Base-by-base conservation (phyloP, 2,329 filamentous ascomycete species). In the Diaporthe citrichinensis region DNA sequence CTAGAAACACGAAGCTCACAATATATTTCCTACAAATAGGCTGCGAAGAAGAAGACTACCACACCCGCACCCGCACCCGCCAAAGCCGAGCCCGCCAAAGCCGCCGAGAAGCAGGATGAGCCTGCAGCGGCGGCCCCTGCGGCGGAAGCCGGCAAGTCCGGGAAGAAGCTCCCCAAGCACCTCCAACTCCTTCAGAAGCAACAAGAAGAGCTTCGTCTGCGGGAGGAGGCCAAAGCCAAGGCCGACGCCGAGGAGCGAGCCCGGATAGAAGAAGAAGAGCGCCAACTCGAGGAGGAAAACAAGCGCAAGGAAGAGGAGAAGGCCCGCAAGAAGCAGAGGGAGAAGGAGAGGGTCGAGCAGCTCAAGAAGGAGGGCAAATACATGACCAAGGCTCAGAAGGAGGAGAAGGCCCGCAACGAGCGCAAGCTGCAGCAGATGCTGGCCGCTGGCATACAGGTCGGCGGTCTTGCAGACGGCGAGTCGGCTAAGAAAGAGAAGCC, bases 301-400 rank as follows among this genome's bases (percentile, higher is more conserved):
- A 92, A 92, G 85, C 89, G 88, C 75, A 92, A 87, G 78, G 94
- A 94, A 80, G 95, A 96, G 81, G 91, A 92, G 71, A 94, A 91
- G 84, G 92, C 92, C 2, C 85, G 92, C 58, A 96, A 94, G 89
- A 97, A 96, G 88, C 94, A 95, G 81, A 95, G 91, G 82, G 95
- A 97, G 81, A 96, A 94, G 87, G 94, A 96, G 84, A 94, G 91
- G 84, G 92, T 96, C 76, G 95, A 97, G 82, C 93, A 96, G 86
- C 90, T 95, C 74, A 97, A 96, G 90, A 95, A 94, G 84, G 94
- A 95, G 83, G 95, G 95, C 83, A 96, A 95, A 81, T 96, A 94
- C 85, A 86, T 96, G 81, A 96, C 94, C 78, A 96, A 96, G 85
- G 94, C 94, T 20, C 94, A 97, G 83, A 94, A 92, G 82, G 94